Conservation (phyloP, 805 yeast species). For the Pichia californica region DNA sequence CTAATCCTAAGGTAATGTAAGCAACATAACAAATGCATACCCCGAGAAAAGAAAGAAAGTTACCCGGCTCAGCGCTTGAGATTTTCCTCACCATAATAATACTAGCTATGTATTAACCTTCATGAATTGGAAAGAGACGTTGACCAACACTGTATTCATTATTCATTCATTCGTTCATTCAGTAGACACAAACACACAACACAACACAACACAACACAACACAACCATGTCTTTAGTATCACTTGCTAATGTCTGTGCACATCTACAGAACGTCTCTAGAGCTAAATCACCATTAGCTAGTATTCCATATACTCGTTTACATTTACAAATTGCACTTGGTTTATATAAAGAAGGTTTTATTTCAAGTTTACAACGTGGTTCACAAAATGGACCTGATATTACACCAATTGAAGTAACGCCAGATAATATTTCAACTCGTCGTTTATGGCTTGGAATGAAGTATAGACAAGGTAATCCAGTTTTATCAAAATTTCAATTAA, state of each 20-base stretch:
- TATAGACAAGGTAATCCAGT: conserved; percentile 79
- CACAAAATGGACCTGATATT: conserved; percentile 75
- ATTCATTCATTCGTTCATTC: neutral
- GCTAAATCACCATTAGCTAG: conserved; percentile 70
- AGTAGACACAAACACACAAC: too few relatives aligned
- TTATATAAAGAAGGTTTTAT: conserved; percentile 89
- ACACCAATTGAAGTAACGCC: conserved; percentile 72
- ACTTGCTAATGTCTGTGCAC: conserved; percentile 80
- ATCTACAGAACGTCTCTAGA: conserved; percentile 78
- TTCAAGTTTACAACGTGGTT: conserved; percentile 78
- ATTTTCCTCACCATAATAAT: too few relatives aligned
- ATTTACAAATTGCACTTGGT: conserved; percentile 76
- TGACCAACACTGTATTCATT: too few relatives aligned
- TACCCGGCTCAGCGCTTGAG: too few relatives aligned
- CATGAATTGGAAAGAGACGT: too few relatives aligned
- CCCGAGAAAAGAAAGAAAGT: too few relatives aligned
- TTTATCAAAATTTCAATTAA: conserved; percentile 58
- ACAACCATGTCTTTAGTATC: conserved; percentile 91
- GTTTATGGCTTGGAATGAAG: conserved; percentile 89
- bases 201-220: too few relatives aligned
- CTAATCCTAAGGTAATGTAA: too few relatives aligned
- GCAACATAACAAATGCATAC: too few relatives aligned
- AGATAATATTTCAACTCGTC: conserved; percentile 77
- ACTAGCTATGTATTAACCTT: too few relatives aligned
- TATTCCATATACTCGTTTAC: conserved; percentile 76